phyloP scores from a whole-genome alignment of 2,329 filamentous ascomycete genomes.

The Myriosclerotinia curreyana region DNA sequence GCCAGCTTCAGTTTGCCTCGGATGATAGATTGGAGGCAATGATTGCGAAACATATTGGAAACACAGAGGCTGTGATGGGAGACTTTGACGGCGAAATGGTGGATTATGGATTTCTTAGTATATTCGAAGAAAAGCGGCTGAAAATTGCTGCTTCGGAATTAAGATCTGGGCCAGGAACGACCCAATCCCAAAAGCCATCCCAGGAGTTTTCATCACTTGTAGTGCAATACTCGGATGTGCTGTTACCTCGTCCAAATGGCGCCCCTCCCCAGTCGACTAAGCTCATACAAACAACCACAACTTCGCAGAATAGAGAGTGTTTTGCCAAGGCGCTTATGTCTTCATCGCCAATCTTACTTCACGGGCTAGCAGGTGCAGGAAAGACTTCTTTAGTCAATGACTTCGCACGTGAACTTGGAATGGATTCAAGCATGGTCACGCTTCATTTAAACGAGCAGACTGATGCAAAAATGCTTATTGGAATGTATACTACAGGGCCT shows the following conservation, averaged over 20 bases:
- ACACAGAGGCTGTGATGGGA: conserved; percentile 58
- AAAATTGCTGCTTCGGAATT: conserved; percentile 24
- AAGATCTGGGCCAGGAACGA: neutral
- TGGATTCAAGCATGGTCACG: conserved; percentile 81
- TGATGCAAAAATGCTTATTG: conserved; percentile 93
- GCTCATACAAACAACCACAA: conserved; percentile 70
- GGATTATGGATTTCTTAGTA: conserved; percentile 72
- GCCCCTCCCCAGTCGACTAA: conserved; percentile 47
- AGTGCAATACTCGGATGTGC: conserved; percentile 60
- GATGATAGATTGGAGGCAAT: conserved; percentile 75
- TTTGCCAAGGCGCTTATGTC: conserved; percentile 67
- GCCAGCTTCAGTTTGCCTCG: conserved; percentile 72
- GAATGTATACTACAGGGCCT: conserved; percentile 86
- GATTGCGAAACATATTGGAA: conserved; percentile 61
- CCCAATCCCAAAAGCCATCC: neutral
- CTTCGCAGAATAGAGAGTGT: conserved; percentile 64
- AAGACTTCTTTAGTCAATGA: conserved; percentile 87
- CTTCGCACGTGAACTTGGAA: conserved; percentile 74
- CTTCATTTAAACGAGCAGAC: conserved; percentile 97
- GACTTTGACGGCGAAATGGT: conserved; percentile 72
- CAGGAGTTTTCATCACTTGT: conserved; percentile 57
- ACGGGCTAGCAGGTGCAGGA: conserved; percentile 80
- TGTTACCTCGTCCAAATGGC: conserved; percentile 63
- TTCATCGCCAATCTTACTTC: conserved; percentile 71
- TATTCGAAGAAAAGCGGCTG: conserved; percentile 51